Conservation (phyloP, 768 basidiomycete genomes). For the Phlegmacium glaucopus region DNA sequence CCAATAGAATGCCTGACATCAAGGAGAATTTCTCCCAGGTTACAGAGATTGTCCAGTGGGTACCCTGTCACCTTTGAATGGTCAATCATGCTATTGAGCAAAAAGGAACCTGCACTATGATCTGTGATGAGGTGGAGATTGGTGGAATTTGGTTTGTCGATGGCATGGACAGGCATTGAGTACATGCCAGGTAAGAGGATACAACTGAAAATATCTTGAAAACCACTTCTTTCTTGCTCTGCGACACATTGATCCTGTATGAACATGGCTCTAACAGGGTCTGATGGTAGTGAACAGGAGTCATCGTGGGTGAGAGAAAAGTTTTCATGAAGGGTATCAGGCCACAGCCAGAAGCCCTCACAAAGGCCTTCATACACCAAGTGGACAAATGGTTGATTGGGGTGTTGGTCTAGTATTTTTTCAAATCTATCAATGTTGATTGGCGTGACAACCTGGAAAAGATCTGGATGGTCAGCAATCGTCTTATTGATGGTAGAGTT, state of each 20-base stretch:
- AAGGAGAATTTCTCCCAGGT: constrained; percentile 10
- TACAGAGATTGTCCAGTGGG: constrained; percentile 16
- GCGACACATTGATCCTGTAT: no score
- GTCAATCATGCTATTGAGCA: constrained; percentile 23
- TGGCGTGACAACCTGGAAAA: no score
- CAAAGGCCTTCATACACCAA: constrained; percentile 27
- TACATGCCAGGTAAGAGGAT: constrained; percentile 31
- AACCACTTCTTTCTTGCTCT: constrained; percentile 14
- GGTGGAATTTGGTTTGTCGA: constrained; percentile 18
- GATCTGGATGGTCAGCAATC: no score
- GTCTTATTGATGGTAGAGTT: no score
- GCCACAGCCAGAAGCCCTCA: constrained; percentile 44
- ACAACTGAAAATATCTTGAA: constrained; percentile 23
- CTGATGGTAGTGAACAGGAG: constrained; percentile 12
- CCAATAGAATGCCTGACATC: neutral
- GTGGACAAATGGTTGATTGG: constrained; percentile 24
- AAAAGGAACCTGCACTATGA: constrained; percentile 27
- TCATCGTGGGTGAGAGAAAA: constrained; percentile 21
- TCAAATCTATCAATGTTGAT: no score
- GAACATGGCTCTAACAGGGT: constrained; percentile 15
- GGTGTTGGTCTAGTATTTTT: no score
- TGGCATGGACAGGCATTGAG: constrained; percentile 26
- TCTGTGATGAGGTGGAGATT: constrained; percentile 34
- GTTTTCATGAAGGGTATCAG: constrained; percentile 15
- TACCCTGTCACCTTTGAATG: neutral